A percentile compares a stretch with the other conserved stretches of the same genome.
Evolutionary conservation across 129 eudicot genomes (phyloP).

Genomic region (Chrysanthemum seticuspe): DNA sequence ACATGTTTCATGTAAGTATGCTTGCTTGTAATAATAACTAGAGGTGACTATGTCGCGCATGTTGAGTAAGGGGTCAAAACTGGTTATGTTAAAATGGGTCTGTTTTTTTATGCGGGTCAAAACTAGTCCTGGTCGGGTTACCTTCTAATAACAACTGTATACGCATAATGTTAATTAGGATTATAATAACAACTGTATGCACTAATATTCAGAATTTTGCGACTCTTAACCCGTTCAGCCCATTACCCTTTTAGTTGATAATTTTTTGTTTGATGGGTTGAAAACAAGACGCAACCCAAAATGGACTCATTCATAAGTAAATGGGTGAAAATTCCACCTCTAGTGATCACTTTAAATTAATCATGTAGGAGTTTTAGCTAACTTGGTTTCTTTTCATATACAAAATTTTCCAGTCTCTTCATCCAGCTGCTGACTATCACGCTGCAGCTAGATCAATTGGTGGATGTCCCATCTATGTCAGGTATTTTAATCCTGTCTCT

Average conservation of each 20-base stretch:
- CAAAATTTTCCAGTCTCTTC: slow-evolving; percentile 63
- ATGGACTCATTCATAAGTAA: background rate
- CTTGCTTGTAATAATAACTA: background rate
- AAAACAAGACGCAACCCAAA: background rate
- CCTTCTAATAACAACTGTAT: too few relatives aligned
- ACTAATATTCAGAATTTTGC: background rate
- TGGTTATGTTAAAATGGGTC: background rate
- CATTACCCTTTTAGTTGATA: background rate
- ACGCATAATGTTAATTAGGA: background rate
- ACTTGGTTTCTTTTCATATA: slow-evolving; percentile 6
- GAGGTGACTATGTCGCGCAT: background rate
- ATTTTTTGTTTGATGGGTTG: background rate
- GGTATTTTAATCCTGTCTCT: slow-evolving; percentile 39
- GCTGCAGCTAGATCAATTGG: slow-evolving; percentile 94
- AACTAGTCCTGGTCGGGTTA: too few relatives aligned
- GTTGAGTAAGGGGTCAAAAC: background rate
- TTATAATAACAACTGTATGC: background rate
- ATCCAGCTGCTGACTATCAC: slow-evolving; percentile 94
- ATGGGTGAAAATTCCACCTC: background rate
- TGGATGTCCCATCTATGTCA: slow-evolving; percentile 90
- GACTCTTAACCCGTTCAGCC: background rate
- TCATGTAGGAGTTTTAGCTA: background rate
- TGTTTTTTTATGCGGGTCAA: too few relatives aligned
- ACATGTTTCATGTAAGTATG: slow-evolving; percentile 91
- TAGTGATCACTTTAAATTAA: background rate